Base-by-base conservation (phyloP, 1,284 basidiomycete species). In the Cutaneotrichosporon sp. region DNA sequence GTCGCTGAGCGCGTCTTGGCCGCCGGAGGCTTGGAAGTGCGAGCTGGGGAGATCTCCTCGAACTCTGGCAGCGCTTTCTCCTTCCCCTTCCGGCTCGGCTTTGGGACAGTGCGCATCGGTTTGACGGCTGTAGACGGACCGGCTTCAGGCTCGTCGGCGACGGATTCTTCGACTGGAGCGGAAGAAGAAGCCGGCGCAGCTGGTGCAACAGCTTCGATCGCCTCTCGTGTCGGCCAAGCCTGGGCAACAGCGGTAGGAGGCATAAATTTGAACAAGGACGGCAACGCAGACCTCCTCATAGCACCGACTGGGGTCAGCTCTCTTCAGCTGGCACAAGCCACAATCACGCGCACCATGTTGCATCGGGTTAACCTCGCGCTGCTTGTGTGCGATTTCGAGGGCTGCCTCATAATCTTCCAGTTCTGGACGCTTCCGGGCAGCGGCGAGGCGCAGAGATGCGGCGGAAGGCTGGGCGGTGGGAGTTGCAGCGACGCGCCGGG, bases 51-150 rank as follows among this genome's bases (percentile, higher is more conserved):
- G n/a, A n/a, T n/a, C n/a, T n/a, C n/a, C n/a, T n/a, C 25, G 16
- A 14, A 34, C 34, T 50, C 51, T 9, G 38, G 38, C 4, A 16
- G 16, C 3, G 61, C 63, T 14, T 43, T 52, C 52, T 65, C 65
- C 34, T 66, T 66, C 35, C 65, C 65, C 27, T 66, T 64, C 14
- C 54, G n/a, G 20, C 39, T 49, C 12, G 33, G 41, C 31, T 33
- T 41, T 11, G 12, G 9, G 7, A 20, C 9, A 38, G 17, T 3
- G 6, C 6, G 38, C 7, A 16, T 3, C 5, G 38, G 22, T 2
- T 3, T 26, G 22, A 12, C 11, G 14, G 38, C 26, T 4, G 11
- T 24, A 1, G 25, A 41, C 8, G 46, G 42, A 4, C 42, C 42
- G 9, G 48, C 20, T 7, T 33, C 48, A 11, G 38, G 26, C 19